Evolutionary conservation across 805 yeast species (phyloP).

Genomic region (Cyberlindnera maclurae): DNA sequence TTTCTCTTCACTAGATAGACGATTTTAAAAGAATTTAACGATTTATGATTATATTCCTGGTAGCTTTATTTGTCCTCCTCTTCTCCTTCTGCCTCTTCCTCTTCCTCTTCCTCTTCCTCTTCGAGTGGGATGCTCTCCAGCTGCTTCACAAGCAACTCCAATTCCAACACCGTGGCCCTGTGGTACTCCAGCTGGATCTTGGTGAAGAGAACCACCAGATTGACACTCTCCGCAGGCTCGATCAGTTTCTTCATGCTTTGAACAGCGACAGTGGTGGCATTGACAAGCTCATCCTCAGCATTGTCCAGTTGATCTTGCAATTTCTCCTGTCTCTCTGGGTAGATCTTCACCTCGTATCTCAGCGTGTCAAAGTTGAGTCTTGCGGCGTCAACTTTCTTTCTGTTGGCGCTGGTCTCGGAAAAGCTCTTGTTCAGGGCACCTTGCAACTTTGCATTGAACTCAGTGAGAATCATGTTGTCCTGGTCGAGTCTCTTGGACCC

Average conservation of each 20-base stretch:
- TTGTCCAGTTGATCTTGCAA: slow-evolving; percentile 32
- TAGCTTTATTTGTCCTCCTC: too few relatives aligned
- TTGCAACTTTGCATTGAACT: slow-evolving; percentile 52
- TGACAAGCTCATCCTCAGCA: slow-evolving; percentile 74
- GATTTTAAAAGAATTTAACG: too few relatives aligned
- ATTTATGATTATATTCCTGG: too few relatives aligned
- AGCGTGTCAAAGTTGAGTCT: slow-evolving; percentile 65
- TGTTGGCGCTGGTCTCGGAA: slow-evolving; percentile 49
- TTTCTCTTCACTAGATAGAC: slow-evolving; percentile 15
- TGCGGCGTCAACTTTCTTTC: slow-evolving; percentile 63
- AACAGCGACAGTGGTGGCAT: slow-evolving; percentile 75
- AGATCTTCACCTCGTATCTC: slow-evolving; percentile 45
- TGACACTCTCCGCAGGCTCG: slow-evolving; percentile 57
- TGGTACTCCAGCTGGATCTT: slow-evolving; percentile 63
- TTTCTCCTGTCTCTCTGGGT: slow-evolving; percentile 20
- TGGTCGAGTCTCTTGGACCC: slow-evolving; percentile 66
- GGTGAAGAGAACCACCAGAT: slow-evolving; percentile 57
- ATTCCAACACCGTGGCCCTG: slow-evolving; percentile 42
- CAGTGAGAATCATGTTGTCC: slow-evolving; percentile 54
- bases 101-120: slow-evolving; percentile 34
- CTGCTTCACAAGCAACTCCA: slow-evolving; percentile 38
- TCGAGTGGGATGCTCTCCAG: slow-evolving; percentile 37
- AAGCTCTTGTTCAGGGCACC: slow-evolving; percentile 49
- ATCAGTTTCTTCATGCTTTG: slow-evolving; percentile 68
- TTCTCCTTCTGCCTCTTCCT: slow-evolving; percentile 20